Percentiles rank a stretch among this genome's conserved stretches.
Conservation (phyloP, 1,139 yeast species). For the Taphrina betulina region DNA sequence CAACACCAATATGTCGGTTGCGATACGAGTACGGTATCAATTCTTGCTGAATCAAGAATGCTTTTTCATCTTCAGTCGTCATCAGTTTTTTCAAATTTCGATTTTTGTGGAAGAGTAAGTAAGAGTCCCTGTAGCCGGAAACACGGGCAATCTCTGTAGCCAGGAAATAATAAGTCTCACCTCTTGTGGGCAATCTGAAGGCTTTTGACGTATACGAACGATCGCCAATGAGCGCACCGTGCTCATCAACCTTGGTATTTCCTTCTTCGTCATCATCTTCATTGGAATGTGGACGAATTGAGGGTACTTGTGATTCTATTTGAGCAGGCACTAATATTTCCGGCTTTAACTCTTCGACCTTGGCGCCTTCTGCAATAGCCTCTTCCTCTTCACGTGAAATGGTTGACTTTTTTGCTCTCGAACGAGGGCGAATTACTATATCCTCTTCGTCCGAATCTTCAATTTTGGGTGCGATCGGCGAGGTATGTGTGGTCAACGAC, state of each 20-base stretch:
- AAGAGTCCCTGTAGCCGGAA: constrained; percentile 65
- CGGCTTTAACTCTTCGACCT: not conserved
- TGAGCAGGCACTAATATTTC: not conserved
- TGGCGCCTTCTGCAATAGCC: not conserved
- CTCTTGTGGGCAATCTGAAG: constrained; percentile 56
- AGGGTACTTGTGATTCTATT: too few species aligned
- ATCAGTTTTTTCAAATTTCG: constrained; percentile 56
- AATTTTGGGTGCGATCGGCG: too few species aligned
- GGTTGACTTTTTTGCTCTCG: constrained; percentile 15
- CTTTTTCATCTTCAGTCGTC: constrained; percentile 61
- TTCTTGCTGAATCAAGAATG: constrained; percentile 56
- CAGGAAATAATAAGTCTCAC: constrained; percentile 58
- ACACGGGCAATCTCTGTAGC: constrained; percentile 70
- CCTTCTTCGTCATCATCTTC: constrained; percentile 54
- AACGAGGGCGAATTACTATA: constrained; percentile 15
- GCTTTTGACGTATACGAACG: constrained; percentile 58
- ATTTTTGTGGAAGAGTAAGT: constrained; percentile 62
- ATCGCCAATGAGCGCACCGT: constrained; percentile 59
- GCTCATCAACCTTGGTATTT: constrained; percentile 54
- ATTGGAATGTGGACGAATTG: constrained; percentile 4
- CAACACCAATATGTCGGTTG: constrained; percentile 63
- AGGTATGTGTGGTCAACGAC: too few species aligned
- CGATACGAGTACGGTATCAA: constrained; percentile 63
- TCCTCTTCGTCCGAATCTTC: constrained; percentile 39
- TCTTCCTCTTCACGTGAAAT: constrained; percentile 34